Base-by-base conservation (phyloP, 1,284 basidiomycete species). In the Cryptococcus hybrid region DNA sequence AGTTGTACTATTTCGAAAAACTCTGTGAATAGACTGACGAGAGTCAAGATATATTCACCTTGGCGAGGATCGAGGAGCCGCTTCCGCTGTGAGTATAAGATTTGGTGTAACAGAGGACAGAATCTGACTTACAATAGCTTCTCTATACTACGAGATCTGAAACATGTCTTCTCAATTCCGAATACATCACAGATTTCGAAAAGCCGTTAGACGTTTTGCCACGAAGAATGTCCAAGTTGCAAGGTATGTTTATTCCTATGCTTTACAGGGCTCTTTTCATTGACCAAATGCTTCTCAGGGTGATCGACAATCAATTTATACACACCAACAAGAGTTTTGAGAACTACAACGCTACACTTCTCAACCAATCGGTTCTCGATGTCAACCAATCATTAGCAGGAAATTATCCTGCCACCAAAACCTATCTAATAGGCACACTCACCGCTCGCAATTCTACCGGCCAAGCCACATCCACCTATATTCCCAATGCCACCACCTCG, bases 201-300 rank as follows among this genome's bases (percentile, higher is more conserved):
- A 85, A 87, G 67, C 84, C 87, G 35, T 84, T 93, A 73, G 88
- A 92, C 68, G 86, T 93, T 39, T 92, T 89, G 24, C 24, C 24
- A 77, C 73, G 2, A 70, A 64, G 8, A 68, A 61, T 0, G 60
- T 64, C 6, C 60, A 62, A 37, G 65, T 68, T 7, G 74, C 75
- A 1, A 53, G 63, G 69, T 66, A 46, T 61, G 70, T 63, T 3
- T 11, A 13, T 42, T 12, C 30, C 5, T 9, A 46, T 46, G 4
- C 3, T 9, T 24, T 3, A 46, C 18, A 3, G 9, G n/a, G 18
- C 12, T 3, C 13, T 13, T 46, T n/a, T 46, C 18, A 18, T 18
- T 46, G n/a, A 46, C 45, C 3, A 3, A n/a, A 42, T 11, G 45
- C 9, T 46, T 46, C 9, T 13, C 37, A 84, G 83, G 47, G 78